Evolutionary conservation across 768 basidiomycete species (phyloP).

Genomic region (Trametes gibbosa): DNA sequence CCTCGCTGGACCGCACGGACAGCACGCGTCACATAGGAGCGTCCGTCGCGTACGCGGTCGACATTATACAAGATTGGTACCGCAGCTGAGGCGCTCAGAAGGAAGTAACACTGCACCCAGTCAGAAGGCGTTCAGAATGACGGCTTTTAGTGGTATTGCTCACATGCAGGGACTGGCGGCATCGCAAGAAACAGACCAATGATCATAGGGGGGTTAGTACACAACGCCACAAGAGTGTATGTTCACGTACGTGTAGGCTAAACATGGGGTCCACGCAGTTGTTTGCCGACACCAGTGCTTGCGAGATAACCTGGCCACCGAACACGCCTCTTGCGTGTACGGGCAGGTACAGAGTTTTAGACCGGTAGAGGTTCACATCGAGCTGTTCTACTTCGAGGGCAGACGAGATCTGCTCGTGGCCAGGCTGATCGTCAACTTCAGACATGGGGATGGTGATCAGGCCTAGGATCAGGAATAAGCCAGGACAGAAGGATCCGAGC

Average conservation of each 20-base stretch:
- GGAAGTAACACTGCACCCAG: constrained; percentile 68
- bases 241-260: constrained; percentile 63
- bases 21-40: constrained; percentile 64
- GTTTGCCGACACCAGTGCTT: constrained; percentile 80
- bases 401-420: constrained; percentile 66
- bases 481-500: neutral
- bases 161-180: constrained; percentile 47
- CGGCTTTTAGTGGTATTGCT: constrained; percentile 26
- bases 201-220: neutral
- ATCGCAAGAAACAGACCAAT: neutral
- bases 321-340: constrained; percentile 68
- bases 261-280: constrained; percentile 65
- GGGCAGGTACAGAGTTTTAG: constrained; percentile 69
- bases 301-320: constrained; percentile 87
- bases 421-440: constrained; percentile 43
- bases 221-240: neutral
- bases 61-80: constrained; percentile 78
- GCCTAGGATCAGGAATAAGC: neutral
- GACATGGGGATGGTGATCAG: neutral
- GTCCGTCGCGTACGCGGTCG: constrained; percentile 71
- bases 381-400: constrained; percentile 77
- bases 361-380: constrained; percentile 75
- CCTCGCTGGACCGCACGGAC: constrained; percentile 47
- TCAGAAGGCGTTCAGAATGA: neutral
- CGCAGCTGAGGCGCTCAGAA: constrained; percentile 69